Evolutionary conservation across 306 rosid genomes (phyloP).

Genomic region (Cicer pinnatifidum): DNA sequence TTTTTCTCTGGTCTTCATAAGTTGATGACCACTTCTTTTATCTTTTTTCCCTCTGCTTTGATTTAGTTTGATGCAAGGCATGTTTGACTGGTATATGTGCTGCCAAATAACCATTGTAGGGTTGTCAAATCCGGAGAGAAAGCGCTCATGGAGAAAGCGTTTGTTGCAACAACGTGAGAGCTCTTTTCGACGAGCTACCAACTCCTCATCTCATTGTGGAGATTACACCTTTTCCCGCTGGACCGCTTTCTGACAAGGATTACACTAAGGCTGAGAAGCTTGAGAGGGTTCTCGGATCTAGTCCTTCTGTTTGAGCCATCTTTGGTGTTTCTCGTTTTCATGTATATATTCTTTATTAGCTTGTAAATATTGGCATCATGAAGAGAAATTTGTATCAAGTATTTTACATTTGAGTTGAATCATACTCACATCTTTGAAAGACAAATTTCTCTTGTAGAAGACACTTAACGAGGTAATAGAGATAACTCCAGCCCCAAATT

Average conservation of each 20-base stretch:
- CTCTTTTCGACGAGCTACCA: slow-evolving; percentile 93
- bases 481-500: too few species aligned
- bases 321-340: slow-evolving; percentile 38
- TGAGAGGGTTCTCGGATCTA: slow-evolving; percentile 86
- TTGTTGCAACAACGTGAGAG: slow-evolving; percentile 97
- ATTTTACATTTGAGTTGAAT: slow-evolving; percentile 34
- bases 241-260: slow-evolving; percentile 76
- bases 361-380: slow-evolving; percentile 45
- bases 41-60: background rate
- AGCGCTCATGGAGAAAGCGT: slow-evolving; percentile 99
- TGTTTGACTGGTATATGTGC: background rate
- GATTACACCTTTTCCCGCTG: slow-evolving; percentile 88
- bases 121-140: slow-evolving; percentile 94
- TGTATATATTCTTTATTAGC: slow-evolving; percentile 48
- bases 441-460: slow-evolving; percentile 13
- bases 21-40: background rate
- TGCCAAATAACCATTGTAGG: slow-evolving; percentile 53
- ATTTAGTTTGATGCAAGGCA: background rate
- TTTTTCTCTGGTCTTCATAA: background rate
- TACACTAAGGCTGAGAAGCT: slow-evolving; percentile 92
- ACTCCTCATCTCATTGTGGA: slow-evolving; percentile 86
- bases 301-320: slow-evolving; percentile 70
- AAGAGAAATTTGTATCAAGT: slow-evolving; percentile 24
- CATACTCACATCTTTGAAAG: slow-evolving; percentile 27
- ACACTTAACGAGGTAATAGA: background rate